Conservation (phyloP, 768 basidiomycete species). For the Tylopilus plumbeoviolaceoides region DNA sequence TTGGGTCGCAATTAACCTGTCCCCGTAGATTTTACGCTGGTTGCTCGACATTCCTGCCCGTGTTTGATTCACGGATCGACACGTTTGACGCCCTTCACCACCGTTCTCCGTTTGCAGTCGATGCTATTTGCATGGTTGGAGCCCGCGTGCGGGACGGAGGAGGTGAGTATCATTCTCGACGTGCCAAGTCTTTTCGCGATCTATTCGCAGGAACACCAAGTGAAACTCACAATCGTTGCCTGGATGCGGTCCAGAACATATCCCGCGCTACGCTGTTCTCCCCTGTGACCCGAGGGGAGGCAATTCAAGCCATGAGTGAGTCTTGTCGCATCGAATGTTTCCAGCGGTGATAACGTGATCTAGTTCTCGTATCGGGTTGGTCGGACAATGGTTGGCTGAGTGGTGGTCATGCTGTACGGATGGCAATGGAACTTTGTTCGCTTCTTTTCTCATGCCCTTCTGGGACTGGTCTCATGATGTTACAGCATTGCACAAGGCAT, state of each 20-base stretch:
- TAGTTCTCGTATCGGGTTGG: conserved; percentile 91
- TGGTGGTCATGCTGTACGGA: conserved; percentile 93
- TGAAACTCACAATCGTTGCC: conserved; percentile 65
- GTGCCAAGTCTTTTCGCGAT: conserved; percentile 4
- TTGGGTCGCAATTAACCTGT: conserved; percentile 10
- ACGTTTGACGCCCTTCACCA: conserved; percentile 83
- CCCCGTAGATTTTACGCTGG: conserved; percentile 77
- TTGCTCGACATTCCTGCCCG: conserved; percentile 87
- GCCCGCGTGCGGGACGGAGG: conserved; percentile 89
- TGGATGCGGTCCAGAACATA: conserved; percentile 83
- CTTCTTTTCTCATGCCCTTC: conserved; percentile 7
- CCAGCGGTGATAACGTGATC: not conserved
- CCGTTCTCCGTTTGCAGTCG: conserved; percentile 90
- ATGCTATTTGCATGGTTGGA: conserved; percentile 92
- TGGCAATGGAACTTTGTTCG: conserved; percentile 92
- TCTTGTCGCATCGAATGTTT: not conserved
- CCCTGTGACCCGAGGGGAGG: conserved; percentile 79
- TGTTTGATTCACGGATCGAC: conserved; percentile 80
- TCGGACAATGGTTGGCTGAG: conserved; percentile 95
- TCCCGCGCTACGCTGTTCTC: conserved; percentile 85
- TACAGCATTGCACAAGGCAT: conserved; percentile 85
- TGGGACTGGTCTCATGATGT: conserved; percentile 5
- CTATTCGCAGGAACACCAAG: conserved; percentile 58
- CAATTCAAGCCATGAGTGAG: conserved; percentile 92
- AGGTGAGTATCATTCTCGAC: conserved; percentile 41